A percentile compares a stretch with the other conserved stretches of the same genome.
Evolutionary conservation across 768 basidiomycete genomes (phyloP).

Genomic region (Pisolithus tinctorius): DNA sequence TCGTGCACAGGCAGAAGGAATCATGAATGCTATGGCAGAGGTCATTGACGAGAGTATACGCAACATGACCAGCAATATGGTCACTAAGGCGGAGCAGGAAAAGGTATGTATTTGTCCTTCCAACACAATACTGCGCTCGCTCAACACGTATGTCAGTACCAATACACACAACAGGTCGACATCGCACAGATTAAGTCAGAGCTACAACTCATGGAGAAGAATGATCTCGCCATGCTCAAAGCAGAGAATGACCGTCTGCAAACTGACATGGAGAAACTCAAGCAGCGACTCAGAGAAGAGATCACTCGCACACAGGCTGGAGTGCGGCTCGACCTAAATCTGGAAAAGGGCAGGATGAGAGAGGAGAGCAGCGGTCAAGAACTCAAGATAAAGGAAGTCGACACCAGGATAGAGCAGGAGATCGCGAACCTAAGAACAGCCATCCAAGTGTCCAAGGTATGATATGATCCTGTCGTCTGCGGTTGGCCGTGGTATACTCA

Average conservation of each 20-base stretch:
- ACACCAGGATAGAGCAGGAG: conserved; percentile 94
- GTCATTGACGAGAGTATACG: conserved; percentile 96
- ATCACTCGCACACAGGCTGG: conserved; percentile 89
- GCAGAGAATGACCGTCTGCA: conserved; percentile 94
- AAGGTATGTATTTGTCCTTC: conserved; percentile 50
- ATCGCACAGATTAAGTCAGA: conserved; percentile 96
- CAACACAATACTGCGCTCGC: not conserved
- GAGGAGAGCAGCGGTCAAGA: conserved; percentile 91
- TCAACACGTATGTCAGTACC: conserved; percentile 46
- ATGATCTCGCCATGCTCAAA: conserved; percentile 91
- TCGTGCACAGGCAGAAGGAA: conserved; percentile 89
- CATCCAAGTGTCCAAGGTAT: conserved; percentile 80
- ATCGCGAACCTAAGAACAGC: conserved; percentile 80
- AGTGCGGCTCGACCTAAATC: conserved; percentile 88
- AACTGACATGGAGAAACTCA: conserved; percentile 88
- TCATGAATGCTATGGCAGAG: conserved; percentile 95
- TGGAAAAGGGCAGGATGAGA: conserved; percentile 93
- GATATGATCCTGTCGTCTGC: conserved; percentile 16
- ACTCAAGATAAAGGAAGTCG: conserved; percentile 95
- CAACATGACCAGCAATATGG: conserved; percentile 95
- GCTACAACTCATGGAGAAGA: conserved; percentile 93
- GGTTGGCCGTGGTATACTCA: not conserved
- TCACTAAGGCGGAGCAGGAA: conserved; percentile 93
- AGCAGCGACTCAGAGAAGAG: conserved; percentile 88
- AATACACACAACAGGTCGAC: conserved; percentile 94